phyloP scores from a whole-genome alignment of 2,329 filamentous ascomycete species.

The Niveomyces coronatus region DNA sequence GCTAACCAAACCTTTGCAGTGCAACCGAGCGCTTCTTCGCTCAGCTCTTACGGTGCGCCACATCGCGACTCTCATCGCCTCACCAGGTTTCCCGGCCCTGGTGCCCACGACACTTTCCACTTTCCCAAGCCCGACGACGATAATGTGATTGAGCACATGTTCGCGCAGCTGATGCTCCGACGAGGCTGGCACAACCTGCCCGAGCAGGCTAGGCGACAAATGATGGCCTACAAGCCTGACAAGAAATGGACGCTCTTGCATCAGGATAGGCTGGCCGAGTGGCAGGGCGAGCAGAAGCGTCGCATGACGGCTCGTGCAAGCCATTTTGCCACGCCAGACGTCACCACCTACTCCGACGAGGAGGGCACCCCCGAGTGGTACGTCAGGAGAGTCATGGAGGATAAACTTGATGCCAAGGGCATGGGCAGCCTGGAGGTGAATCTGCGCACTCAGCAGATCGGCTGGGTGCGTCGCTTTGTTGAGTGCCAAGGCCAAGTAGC shows the following conservation, averaged over 20 bases:
- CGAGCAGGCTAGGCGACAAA: slow-evolving; percentile 87
- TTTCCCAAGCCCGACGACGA: slow-evolving; percentile 71
- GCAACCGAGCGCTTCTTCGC: slow-evolving; percentile 45
- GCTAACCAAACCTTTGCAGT: slow-evolving; percentile 24
- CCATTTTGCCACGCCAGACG: slow-evolving; percentile 57
- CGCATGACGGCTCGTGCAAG: slow-evolving; percentile 63
- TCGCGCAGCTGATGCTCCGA: slow-evolving; percentile 91
- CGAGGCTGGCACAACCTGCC: slow-evolving; percentile 95
- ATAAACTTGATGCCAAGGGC: slow-evolving; percentile 83
- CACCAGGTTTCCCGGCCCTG: slow-evolving; percentile 37
- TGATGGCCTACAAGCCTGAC: slow-evolving; percentile 85
- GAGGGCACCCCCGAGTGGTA: slow-evolving; percentile 98
- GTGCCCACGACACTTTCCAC: slow-evolving; percentile 40
- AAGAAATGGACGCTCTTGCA: slow-evolving; percentile 98
- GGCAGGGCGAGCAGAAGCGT: slow-evolving; percentile 88
- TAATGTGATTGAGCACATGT: slow-evolving; percentile 79
- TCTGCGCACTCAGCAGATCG: slow-evolving; percentile 89
- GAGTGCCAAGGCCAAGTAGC: slow-evolving; percentile 96
- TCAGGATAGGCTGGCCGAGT: slow-evolving; percentile 87
- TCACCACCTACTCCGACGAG: slow-evolving; percentile 75
- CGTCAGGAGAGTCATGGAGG: slow-evolving; percentile 92
- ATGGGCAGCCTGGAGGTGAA: slow-evolving; percentile 91
- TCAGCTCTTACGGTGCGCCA: slow-evolving; percentile 41
- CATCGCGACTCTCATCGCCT: slow-evolving; percentile 47
- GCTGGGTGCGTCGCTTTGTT: slow-evolving; percentile 93